A percentile compares a stretch with the other conserved stretches of the same genome.
Conservation (phyloP, 352 stramenopile species). For the Globisporangium carolinianum region DNA sequence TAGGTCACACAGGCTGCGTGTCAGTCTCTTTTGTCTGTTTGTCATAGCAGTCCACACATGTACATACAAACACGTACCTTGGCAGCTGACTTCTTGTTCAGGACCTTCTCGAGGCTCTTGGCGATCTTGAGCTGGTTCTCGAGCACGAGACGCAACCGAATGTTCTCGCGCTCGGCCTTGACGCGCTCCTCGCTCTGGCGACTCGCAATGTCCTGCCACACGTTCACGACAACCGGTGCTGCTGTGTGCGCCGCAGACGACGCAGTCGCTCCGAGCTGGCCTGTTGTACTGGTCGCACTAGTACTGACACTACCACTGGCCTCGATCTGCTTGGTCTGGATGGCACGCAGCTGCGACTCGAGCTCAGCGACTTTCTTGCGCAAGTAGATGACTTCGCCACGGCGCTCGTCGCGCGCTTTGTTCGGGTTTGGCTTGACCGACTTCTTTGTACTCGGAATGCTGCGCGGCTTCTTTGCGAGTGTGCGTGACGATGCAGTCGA, state of each 20-base stretch:
- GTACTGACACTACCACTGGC: background rate
- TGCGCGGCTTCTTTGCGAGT: background rate
- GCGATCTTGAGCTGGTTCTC: constrained; percentile 60
- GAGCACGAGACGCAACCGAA: constrained; percentile 40
- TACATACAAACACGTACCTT: constrained; percentile 10
- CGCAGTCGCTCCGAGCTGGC: no score
- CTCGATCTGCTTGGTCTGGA: constrained; percentile 14
- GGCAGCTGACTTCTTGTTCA: constrained; percentile 24
- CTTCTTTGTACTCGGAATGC: background rate
- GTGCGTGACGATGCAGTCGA: background rate
- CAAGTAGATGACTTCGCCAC: constrained; percentile 10
- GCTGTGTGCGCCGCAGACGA: background rate
- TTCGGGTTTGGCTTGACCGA: constrained; percentile 8
- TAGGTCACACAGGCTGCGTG: background rate
- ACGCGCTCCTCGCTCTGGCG: constrained; percentile 20
- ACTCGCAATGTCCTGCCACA: constrained; percentile 15
- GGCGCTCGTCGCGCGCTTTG: constrained; percentile 11
- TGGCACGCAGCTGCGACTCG: constrained; percentile 11
- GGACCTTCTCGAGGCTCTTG: constrained; percentile 35
- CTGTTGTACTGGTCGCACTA: background rate
- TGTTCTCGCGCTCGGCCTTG: constrained; percentile 49
- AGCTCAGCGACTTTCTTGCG: constrained; percentile 10
- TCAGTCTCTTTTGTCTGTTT: no score
- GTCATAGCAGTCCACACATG: no score
- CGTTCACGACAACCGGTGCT: constrained; percentile 12